Evolutionary conservation across 164 flowering plant species (phyloP), one percentile per base, ranked within the genome.

Genomic region (Annona squamosa): DNA sequence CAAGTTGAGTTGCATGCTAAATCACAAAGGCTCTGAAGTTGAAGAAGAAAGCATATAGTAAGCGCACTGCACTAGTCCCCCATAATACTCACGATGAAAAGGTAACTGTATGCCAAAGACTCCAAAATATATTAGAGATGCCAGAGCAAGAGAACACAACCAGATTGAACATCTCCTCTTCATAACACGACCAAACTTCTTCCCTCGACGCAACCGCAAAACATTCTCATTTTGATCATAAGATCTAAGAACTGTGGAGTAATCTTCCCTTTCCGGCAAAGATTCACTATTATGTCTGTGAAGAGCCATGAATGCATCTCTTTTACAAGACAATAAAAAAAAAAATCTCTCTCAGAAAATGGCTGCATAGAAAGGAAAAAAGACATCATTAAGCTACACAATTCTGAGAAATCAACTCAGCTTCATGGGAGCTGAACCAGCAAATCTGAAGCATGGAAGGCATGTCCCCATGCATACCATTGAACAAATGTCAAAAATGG

Each of bases 31-130:
- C 13, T 52, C 13, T 52, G 13, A 5, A 16, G 13, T 16, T 52
- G 59, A 52, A 52, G 59, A 52, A 16, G 13, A 52, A 16, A 52
- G 59, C 13, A 52, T 9, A 52, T 52, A 52, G 13, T 9, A 52
- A 52, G 59, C 59, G 7, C 9, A 26, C 37, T 26, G 59, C 59
- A 12, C 13, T 52, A 52, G 10, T 10, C 59, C 59, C 59, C 0
- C 4, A 5, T 13, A 63, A 75, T 63, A 45, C 85, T 83, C 74
- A 91, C 97, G 93, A 68, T 83, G 85, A 69, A 84, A 79, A 61
- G 82, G 75, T 63, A 90, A 52, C 46, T 80, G 81, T 9, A 81
- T 18, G 73, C 87, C 85, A 72, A 88, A 86, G 62, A 78, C 42
- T 2, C 79, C 75, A 67, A 80, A 77, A 73, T 65, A 89, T 0